These are phyloP conservation scores for Aplosporella prunicola DNA, from an alignment of 2,329 filamentous ascomycete species.

Conservation along the genomic window DNA sequence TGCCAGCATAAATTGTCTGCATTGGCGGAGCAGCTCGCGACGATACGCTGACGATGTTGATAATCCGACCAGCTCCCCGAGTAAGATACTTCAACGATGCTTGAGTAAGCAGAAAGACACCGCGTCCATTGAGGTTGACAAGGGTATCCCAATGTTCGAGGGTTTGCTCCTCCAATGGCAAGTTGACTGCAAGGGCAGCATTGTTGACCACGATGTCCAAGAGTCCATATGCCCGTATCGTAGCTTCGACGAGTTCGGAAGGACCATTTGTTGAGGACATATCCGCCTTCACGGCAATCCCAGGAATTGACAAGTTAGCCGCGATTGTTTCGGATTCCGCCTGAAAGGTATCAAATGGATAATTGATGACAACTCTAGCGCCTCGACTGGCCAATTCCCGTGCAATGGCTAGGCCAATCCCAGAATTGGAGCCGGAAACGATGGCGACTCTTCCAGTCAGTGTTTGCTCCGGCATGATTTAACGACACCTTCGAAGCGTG, in stretches of 20 bases:
- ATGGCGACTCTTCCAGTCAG: constrained; percentile 25
- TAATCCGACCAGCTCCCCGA: constrained; percentile 28
- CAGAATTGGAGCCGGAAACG: constrained; percentile 35
- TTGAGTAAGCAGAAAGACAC: constrained; percentile 36
- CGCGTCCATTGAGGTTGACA: constrained; percentile 34
- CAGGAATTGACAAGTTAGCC: constrained; percentile 19
- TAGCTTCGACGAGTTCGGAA: constrained; percentile 25
- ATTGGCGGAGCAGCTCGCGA: constrained; percentile 26
- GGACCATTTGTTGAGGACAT: constrained; percentile 25
- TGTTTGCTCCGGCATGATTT: constrained; percentile 6
- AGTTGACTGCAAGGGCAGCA: constrained; percentile 29
- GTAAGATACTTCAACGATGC: constrained; percentile 32
- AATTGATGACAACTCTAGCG: constrained; percentile 41
- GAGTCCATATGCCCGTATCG: constrained; percentile 32
- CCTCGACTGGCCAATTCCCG: constrained; percentile 32
- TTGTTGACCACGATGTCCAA: constrained; percentile 44
- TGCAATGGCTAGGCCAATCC: constrained; percentile 38
- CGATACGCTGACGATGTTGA: constrained; percentile 36
- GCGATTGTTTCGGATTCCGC: constrained; percentile 23
- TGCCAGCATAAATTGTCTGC: constrained; percentile 42
- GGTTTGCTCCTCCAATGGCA: constrained; percentile 30
- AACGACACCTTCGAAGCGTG: too few relatives aligned
- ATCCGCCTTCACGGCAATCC: constrained; percentile 34
- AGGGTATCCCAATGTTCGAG: constrained; percentile 32
- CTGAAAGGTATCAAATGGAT: constrained; percentile 28